These are phyloP conservation scores for Pezicula neosporulosa DNA, from an alignment of 2,329 filamentous ascomycete species.

Conservation along the genomic window DNA sequence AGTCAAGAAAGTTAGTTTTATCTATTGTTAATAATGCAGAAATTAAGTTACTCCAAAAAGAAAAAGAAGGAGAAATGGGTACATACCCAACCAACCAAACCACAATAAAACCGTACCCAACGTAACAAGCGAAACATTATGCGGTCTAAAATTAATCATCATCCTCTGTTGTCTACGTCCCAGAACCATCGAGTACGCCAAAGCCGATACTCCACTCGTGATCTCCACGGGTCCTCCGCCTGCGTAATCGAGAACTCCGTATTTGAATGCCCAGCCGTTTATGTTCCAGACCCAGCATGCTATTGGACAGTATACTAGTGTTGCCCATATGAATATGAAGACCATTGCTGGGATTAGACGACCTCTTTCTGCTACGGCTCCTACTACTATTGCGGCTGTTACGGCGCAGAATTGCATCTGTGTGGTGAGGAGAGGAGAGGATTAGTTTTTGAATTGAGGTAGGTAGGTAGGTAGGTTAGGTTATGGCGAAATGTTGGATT, in stretches of 20 bases:
- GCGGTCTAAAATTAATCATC: conserved; percentile 98
- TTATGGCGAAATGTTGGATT: too few species aligned
- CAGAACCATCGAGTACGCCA: conserved; percentile 91
- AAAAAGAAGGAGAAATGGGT: too few species aligned
- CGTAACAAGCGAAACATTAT: conserved; percentile 94
- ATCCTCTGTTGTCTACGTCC: conserved; percentile 94
- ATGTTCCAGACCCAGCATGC: conserved; percentile 93
- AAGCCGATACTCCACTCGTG: conserved; percentile 80
- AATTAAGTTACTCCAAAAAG: too few species aligned
- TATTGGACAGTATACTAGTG: conserved; percentile 90
- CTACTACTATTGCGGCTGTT: conserved; percentile 83
- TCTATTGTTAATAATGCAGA: too few species aligned
- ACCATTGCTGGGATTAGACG: conserved; percentile 88
- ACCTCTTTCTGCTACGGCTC: conserved; percentile 86
- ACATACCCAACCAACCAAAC: conserved; percentile 76
- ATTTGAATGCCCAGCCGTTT: conserved; percentile 85
- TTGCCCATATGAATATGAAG: conserved; percentile 92
- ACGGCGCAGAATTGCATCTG: conserved; percentile 95
- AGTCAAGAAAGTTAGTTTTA: too few species aligned
- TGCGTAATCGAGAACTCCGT: conserved; percentile 89
- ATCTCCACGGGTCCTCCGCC: conserved; percentile 95
- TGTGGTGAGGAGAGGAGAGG: background rate
- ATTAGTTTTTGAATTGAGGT: too few species aligned
- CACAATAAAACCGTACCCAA: conserved; percentile 90
- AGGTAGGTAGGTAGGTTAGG: too few species aligned